Conservation (phyloP, 352 stramenopile species). For the Blastocystis sp. region DNA sequence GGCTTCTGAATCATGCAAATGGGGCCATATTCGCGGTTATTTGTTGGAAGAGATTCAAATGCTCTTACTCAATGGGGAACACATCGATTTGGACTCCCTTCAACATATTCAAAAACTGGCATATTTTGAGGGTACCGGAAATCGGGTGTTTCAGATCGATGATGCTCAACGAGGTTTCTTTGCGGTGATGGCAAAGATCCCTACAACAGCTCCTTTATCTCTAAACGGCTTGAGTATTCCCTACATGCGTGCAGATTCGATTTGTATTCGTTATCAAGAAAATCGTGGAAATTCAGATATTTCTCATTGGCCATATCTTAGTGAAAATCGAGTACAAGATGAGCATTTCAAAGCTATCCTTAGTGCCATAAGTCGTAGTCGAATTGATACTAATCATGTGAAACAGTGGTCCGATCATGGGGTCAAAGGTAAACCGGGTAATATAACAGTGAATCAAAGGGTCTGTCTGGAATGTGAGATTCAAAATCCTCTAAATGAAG, state of each 20-base stretch:
- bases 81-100: not conserved
- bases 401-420: not conserved
- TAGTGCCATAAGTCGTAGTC: not conserved
- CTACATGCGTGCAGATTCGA: not conserved
- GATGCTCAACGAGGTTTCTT: not conserved
- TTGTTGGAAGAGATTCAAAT: not conserved
- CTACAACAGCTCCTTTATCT: not conserved
- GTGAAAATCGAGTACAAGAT: not conserved
- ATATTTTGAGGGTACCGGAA: not conserved
- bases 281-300: not conserved
- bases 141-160: not conserved
- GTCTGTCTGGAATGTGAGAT: not conserved
- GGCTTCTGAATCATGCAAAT: not conserved
- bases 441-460: not conserved
- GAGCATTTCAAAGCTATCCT: not conserved
- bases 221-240: not conserved
- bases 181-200: not conserved
- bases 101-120: not conserved
- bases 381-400: not conserved
- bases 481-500: slow-evolving; percentile 20
- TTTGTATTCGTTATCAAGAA: slow-evolving; percentile 11
- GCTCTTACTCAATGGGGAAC: not conserved
- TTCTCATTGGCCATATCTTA: not conserved
- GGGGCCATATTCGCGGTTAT: not conserved
- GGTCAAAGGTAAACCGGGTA: not conserved